phyloP scores from a whole-genome alignment of 176 grass and related monocot genomes.

The Hsuehochloa calcarea region DNA sequence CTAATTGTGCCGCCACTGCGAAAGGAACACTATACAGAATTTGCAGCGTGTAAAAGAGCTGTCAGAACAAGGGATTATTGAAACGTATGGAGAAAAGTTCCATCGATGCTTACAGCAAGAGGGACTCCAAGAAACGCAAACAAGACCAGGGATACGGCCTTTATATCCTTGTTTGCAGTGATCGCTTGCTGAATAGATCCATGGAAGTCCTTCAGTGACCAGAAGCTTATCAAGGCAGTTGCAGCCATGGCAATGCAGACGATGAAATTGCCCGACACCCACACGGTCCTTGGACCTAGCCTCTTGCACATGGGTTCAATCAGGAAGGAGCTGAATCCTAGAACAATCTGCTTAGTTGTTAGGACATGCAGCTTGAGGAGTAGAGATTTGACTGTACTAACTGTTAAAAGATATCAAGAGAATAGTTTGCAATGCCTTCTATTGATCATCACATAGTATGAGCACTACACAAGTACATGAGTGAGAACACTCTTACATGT shows the following conservation, averaged over 20 bases:
- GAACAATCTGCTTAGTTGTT: constrained; percentile 44
- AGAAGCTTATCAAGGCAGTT: constrained; percentile 61
- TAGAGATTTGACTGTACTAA: not conserved
- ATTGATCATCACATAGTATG: no score
- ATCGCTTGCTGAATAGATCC: constrained; percentile 55
- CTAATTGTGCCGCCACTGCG: constrained; percentile 72
- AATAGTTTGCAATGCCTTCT: no score
- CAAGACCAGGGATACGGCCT: constrained; percentile 48
- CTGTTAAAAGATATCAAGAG: no score
- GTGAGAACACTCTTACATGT: no score
- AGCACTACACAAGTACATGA: no score
- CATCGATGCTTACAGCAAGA: constrained; percentile 59
- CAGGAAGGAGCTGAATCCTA: constrained; percentile 67
- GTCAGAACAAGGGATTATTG: not conserved
- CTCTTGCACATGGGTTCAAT: constrained; percentile 80
- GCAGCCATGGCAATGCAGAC: constrained; percentile 64
- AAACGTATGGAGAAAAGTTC: not conserved
- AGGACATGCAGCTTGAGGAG: not conserved
- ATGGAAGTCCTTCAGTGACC: constrained; percentile 62
- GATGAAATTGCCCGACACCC: constrained; percentile 71
- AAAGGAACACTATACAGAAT: constrained; percentile 87
- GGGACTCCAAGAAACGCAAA: constrained; percentile 77
- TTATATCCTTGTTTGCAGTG: constrained; percentile 47
- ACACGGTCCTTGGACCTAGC: constrained; percentile 52
- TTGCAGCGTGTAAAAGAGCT: constrained; percentile 24